Percentiles rank a stretch among this genome's conserved stretches.
Conservation (phyloP, 345 rosid genomes). For the Populus deltoides region DNA sequence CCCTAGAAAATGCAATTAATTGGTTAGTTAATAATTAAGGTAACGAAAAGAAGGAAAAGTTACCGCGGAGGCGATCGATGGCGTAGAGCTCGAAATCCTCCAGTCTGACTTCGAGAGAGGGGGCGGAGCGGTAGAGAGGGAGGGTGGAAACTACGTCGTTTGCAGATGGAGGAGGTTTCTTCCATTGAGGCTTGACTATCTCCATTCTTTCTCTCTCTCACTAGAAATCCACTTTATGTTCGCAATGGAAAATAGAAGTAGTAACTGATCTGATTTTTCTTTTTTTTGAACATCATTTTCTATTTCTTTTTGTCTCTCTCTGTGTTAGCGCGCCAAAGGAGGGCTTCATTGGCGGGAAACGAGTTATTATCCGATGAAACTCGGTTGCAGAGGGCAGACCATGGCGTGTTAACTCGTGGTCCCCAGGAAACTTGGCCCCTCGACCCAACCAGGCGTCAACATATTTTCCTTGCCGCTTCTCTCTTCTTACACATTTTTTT, state of each 20-base stretch:
- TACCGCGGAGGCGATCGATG: constrained; percentile 87
- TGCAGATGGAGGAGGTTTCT: constrained; percentile 5
- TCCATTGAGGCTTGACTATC: constrained; percentile 35
- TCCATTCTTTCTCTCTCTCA: constrained; percentile 40
- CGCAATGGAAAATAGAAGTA: neutral
- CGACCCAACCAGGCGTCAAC: no score
- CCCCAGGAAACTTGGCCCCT: no score
- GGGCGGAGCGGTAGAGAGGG: constrained; percentile 76
- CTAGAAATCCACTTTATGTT: neutral
- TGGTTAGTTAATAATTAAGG: neutral
- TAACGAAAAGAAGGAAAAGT: neutral
- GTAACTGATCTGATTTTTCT: neutral
- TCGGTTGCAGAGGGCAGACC: no score
- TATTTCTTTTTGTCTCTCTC: no score
- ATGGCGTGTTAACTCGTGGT: no score
- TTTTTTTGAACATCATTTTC: neutral
- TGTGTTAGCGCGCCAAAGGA: constrained; percentile 14
- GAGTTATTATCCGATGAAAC: neutral
- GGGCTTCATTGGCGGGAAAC: constrained; percentile 20
- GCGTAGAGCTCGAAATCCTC: constrained; percentile 94
- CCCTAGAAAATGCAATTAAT: neutral
- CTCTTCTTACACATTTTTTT: no score
- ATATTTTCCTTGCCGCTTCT: no score
- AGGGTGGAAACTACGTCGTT: constrained; percentile 36
- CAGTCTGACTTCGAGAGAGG: constrained; percentile 78